Conservation (phyloP, 1,284 basidiomycete genomes). For the Vanrija sp. region DNA sequence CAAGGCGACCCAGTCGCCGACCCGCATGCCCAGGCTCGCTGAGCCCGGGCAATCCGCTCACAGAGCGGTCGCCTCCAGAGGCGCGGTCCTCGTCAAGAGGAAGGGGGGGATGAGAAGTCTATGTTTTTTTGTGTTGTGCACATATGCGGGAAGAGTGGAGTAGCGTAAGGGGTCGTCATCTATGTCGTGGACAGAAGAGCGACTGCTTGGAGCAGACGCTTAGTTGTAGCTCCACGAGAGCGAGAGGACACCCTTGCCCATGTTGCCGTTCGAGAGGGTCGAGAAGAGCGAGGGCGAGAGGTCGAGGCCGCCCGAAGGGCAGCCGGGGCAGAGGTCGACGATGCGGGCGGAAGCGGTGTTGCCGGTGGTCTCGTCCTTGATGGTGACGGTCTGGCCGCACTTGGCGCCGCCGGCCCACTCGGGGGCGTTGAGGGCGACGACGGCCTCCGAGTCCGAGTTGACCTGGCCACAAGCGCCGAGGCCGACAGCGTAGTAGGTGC, state of each 20-base stretch:
- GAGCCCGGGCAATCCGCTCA: no score
- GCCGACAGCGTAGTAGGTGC: constrained; percentile 1
- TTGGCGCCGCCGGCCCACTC: constrained; percentile 54
- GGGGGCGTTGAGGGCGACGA: constrained; percentile 46
- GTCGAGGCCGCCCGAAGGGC: constrained; percentile 64
- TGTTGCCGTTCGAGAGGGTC: constrained; percentile 26
- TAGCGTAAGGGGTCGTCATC: no score
- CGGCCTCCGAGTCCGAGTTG: constrained; percentile 30
- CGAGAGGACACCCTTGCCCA: constrained; percentile 43
- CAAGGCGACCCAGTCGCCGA: no score
- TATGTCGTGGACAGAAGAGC: no score
- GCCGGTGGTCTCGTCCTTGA: constrained; percentile 57
- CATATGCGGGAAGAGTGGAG: no score
- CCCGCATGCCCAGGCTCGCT: no score
- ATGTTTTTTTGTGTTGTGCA: no score
- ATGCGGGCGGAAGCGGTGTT: constrained; percentile 62
- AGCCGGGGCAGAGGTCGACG: constrained; percentile 57
- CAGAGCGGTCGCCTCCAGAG: no score
- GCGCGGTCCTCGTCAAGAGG: no score
- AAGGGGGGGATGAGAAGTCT: no score
- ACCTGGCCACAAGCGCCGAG: constrained; percentile 2
- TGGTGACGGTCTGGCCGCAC: constrained; percentile 63
- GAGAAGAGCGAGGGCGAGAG: constrained; percentile 69
- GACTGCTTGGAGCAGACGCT: no score
- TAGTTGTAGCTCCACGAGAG: constrained; percentile 10